These are phyloP conservation scores for Ophiostoma perfectum DNA, from an alignment of 2,329 filamentous ascomycete species.

Conservation along the genomic window DNA sequence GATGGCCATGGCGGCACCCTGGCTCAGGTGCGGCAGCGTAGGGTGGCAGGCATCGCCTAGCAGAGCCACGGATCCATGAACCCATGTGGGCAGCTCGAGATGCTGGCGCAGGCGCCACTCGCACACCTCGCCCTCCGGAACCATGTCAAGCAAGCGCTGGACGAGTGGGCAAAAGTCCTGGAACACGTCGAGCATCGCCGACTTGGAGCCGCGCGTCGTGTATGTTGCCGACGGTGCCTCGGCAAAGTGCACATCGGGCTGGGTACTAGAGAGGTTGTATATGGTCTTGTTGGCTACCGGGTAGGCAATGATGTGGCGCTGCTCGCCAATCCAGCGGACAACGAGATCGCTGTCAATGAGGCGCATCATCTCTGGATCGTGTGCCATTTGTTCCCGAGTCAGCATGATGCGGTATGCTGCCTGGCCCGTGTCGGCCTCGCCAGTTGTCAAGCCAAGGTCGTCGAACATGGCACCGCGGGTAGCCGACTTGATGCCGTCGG, in stretches of 20 bases:
- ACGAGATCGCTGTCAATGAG: constrained; percentile 63
- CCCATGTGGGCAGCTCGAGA: constrained; percentile 52
- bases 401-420: constrained; percentile 78
- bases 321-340: constrained; percentile 70
- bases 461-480: constrained; percentile 51
- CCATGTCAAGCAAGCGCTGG: constrained; percentile 53
- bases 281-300: constrained; percentile 61
- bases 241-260: constrained; percentile 57
- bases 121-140: constrained; percentile 57
- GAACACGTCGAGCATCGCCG: constrained; percentile 57
- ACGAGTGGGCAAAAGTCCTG: constrained; percentile 56
- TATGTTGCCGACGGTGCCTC: constrained; percentile 54
- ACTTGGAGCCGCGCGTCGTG: constrained; percentile 58
- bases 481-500: constrained; percentile 52
- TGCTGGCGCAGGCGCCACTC: constrained; percentile 61
- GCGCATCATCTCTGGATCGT: constrained; percentile 61
- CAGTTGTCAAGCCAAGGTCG: constrained; percentile 45
- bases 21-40: constrained; percentile 61
- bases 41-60: constrained; percentile 63
- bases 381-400: constrained; percentile 57
- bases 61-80: constrained; percentile 51
- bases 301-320: constrained; percentile 73
- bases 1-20: constrained; percentile 63
- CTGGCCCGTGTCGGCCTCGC: constrained; percentile 65
- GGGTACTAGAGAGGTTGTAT: constrained; percentile 59